phyloP scores from a whole-genome alignment of 2,329 filamentous ascomycete genomes.

The Cladosporium cucumerinum region DNA sequence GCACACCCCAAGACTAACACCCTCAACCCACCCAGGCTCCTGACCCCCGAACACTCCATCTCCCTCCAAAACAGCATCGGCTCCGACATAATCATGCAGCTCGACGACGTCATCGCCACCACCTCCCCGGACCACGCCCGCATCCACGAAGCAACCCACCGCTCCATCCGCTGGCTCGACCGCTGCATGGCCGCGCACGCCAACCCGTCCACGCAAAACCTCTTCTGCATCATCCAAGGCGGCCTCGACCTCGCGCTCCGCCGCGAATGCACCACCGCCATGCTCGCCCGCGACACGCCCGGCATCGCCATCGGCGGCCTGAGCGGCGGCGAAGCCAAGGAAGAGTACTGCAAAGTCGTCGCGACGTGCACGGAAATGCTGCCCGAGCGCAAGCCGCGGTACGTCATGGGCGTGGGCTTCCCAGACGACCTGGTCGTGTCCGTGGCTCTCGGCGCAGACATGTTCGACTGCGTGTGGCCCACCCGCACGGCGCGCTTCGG shows the following conservation, averaged over 20 bases:
- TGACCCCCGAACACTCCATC: slow-evolving; percentile 97
- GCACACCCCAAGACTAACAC: no score
- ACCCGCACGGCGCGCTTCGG: slow-evolving; percentile 94
- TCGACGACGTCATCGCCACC: slow-evolving; percentile 95
- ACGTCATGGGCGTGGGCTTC: slow-evolving; percentile 98
- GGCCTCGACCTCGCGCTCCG: slow-evolving; percentile 86
- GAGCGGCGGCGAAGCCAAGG: slow-evolving; percentile 91
- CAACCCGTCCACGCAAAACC: slow-evolving; percentile 77
- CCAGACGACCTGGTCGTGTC: slow-evolving; percentile 94
- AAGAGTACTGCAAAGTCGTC: slow-evolving; percentile 82
- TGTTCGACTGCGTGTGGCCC: slow-evolving; percentile 99
- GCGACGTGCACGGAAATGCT: slow-evolving; percentile 78
- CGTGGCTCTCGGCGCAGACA: slow-evolving; percentile 90
- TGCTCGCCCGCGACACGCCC: slow-evolving; percentile 87
- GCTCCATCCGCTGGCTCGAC: slow-evolving; percentile 93
- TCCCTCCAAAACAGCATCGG: slow-evolving; percentile 94
- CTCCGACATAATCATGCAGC: slow-evolving; percentile 98
- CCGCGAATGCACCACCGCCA: slow-evolving; percentile 75
- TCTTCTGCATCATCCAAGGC: slow-evolving; percentile 98
- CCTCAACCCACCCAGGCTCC: slow-evolving; percentile 59
- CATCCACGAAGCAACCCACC: slow-evolving; percentile 92
- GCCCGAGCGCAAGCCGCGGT: slow-evolving; percentile 89
- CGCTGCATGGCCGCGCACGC: slow-evolving; percentile 88
- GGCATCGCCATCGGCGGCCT: slow-evolving; percentile 95
- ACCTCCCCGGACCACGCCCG: slow-evolving; percentile 84